These are phyloP conservation scores for Boletus rufocinnamomeus DNA, from an alignment of 768 basidiomycete genomes.

Conservation along the genomic window DNA sequence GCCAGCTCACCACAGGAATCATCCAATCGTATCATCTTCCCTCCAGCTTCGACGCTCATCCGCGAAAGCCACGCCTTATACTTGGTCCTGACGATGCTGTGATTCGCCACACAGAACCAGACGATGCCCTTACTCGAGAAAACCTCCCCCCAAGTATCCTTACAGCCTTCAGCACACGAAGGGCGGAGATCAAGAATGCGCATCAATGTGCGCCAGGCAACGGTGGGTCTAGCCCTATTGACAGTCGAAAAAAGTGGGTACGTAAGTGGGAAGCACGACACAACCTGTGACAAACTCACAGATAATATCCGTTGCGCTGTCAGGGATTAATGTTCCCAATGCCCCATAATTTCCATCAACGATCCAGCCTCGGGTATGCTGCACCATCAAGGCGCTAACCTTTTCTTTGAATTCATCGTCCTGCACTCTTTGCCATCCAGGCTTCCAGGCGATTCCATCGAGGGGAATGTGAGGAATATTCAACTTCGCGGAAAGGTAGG, in stretches of 20 bases:
- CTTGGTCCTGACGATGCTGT: conserved; percentile 26
- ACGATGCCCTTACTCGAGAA: conserved; percentile 54
- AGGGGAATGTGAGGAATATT: conserved; percentile 48
- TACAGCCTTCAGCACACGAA: conserved; percentile 53
- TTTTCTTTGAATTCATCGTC: conserved; percentile 26
- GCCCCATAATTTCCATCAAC: conserved; percentile 49
- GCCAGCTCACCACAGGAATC: conserved; percentile 50
- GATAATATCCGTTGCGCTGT: conserved; percentile 51
- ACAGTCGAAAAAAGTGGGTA: neutral
- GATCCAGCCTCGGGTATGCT: conserved; percentile 49
- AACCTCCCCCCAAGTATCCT: conserved; percentile 40
- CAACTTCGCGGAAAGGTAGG: conserved; percentile 45
- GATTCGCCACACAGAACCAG: conserved; percentile 49
- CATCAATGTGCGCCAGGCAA: conserved; percentile 52
- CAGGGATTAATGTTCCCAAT: conserved; percentile 37
- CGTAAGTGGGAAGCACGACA: neutral
- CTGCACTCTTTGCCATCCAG: conserved; percentile 45
- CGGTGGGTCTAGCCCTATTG: conserved; percentile 68
- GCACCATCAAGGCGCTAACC: conserved; percentile 25
- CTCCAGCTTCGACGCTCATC: conserved; percentile 32
- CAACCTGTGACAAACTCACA: conserved; percentile 40
- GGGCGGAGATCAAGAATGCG: conserved; percentile 39
- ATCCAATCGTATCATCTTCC: conserved; percentile 50
- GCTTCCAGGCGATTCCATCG: conserved; percentile 51
- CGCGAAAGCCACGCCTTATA: conserved; percentile 21